phyloP scores from a whole-genome alignment of 331 rosid species.

The Acacia pycnantha region DNA sequence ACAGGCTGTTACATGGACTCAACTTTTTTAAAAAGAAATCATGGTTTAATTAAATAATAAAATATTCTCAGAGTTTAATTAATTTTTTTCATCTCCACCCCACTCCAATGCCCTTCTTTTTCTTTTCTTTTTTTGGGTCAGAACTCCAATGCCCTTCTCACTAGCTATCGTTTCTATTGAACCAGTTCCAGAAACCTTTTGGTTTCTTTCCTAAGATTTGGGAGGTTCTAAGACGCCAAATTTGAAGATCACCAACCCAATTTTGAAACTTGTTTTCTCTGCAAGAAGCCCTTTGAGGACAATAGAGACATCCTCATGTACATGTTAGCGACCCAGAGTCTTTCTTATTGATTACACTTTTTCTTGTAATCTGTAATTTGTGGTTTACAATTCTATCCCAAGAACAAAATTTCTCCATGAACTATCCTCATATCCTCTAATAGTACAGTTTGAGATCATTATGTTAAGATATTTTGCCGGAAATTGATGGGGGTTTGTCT shows the following conservation, averaged over 20 bases:
- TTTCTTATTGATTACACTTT: background rate
- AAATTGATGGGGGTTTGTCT: background rate
- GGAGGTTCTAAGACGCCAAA: slow-evolving; percentile 61
- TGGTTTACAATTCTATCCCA: background rate
- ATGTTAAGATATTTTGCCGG: no score
- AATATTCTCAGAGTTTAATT: no score
- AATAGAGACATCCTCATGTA: slow-evolving; percentile 88
- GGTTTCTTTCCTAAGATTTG: slow-evolving; percentile 55
- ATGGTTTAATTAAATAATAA: no score
- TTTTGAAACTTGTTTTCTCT: slow-evolving; percentile 76
- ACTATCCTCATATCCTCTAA: background rate
- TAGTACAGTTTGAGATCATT: background rate
- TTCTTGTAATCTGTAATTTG: background rate
- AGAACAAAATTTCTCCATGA: background rate
- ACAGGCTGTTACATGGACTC: no score
- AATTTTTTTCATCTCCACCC: no score
- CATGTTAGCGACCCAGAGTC: slow-evolving; percentile 47
- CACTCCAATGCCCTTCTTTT: no score
- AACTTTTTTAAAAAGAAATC: no score
- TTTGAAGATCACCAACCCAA: slow-evolving; percentile 77
- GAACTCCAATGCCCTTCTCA: no score
- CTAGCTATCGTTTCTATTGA: background rate
- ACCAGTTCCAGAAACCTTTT: slow-evolving; percentile 36
- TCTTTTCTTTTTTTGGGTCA: no score
- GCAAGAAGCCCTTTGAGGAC: slow-evolving; percentile 67